These are phyloP conservation scores for Leccinum broughii DNA, from an alignment of 768 basidiomycete species.

Conservation along the genomic window DNA sequence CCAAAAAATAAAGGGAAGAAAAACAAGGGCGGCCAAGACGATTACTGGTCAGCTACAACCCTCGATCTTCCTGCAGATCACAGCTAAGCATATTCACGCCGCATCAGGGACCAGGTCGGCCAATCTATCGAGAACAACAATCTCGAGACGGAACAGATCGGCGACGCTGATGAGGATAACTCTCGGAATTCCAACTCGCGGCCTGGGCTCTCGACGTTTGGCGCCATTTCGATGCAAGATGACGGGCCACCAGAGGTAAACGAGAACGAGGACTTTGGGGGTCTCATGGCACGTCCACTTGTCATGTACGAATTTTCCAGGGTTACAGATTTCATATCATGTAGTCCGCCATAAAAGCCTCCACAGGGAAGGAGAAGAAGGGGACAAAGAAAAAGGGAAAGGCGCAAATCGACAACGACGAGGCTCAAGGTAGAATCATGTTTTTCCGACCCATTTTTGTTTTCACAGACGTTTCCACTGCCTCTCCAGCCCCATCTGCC, in stretches of 20 bases:
- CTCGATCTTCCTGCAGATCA: slow-evolving; percentile 18
- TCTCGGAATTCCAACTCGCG: slow-evolving; percentile 30
- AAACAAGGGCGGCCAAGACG: slow-evolving; percentile 76
- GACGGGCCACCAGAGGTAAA: slow-evolving; percentile 45
- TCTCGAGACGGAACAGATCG: slow-evolving; percentile 28
- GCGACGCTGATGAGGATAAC: slow-evolving; percentile 46
- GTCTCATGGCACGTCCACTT: slow-evolving; percentile 63
- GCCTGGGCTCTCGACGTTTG: slow-evolving; percentile 52
- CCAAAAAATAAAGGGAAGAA: slow-evolving; percentile 87
- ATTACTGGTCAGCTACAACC: slow-evolving; percentile 59
- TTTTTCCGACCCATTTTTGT: slow-evolving; percentile 1
- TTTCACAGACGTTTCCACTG: slow-evolving; percentile 25
- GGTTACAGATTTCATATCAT: slow-evolving; percentile 1
- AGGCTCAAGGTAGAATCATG: slow-evolving; percentile 12
- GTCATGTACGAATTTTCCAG: slow-evolving; percentile 1
- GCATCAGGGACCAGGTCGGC: slow-evolving; percentile 62
- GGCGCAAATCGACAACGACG: slow-evolving; percentile 17
- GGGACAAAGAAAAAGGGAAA: slow-evolving; percentile 25
- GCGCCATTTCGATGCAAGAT: slow-evolving; percentile 45
- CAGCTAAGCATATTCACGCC: slow-evolving; percentile 14
- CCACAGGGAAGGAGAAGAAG: slow-evolving; percentile 31
- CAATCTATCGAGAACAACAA: slow-evolving; percentile 51
- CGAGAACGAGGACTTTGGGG: slow-evolving; percentile 69
- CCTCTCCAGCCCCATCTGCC: slow-evolving; percentile 28
- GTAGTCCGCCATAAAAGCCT: slow-evolving; percentile 66